Conservation (phyloP, 1,284 basidiomycete genomes). For the Puccinia novopanici region DNA sequence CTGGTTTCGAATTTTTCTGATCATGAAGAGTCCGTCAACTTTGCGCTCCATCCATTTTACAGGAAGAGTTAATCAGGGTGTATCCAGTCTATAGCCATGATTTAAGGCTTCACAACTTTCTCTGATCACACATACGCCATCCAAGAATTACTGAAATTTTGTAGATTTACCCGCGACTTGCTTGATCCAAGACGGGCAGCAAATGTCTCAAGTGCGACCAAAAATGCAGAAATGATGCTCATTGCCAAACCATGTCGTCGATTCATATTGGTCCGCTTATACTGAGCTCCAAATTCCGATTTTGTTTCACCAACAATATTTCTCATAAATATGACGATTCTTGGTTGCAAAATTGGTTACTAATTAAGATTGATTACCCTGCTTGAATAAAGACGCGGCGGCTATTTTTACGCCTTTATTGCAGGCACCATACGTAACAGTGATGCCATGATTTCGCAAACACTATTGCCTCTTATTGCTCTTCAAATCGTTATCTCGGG, state of each 20-base stretch:
- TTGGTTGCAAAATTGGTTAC: no score
- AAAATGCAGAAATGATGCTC: conserved; percentile 74
- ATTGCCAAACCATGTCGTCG: conserved; percentile 79
- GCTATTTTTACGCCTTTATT: conserved; percentile 79
- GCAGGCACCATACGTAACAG: conserved; percentile 77
- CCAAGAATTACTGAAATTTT: no score
- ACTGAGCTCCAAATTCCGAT: conserved; percentile 71
- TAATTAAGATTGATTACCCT: no score
- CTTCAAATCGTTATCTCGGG: conserved; percentile 83
- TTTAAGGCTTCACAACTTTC: conserved; percentile 82
- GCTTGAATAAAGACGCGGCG: conserved; percentile 66
- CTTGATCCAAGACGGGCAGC: no score
- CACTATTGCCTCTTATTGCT: conserved; percentile 90
- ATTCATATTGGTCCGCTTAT: conserved; percentile 86
- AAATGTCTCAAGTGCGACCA: no score
- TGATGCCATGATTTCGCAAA: conserved; percentile 86
- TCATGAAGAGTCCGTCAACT: conserved; percentile 74
- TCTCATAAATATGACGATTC: no score
- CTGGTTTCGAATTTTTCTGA: conserved; percentile 81
- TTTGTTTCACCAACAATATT: conserved; percentile 59
- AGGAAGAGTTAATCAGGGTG: conserved; percentile 82
- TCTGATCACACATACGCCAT: conserved; percentile 92
- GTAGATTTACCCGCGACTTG: no score
- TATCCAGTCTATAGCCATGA: conserved; percentile 93
- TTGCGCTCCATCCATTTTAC: conserved; percentile 83